These are phyloP conservation scores for Saccharomyces hybrid DNA, from an alignment of 1,139 yeast species.

Conservation along the genomic window DNA sequence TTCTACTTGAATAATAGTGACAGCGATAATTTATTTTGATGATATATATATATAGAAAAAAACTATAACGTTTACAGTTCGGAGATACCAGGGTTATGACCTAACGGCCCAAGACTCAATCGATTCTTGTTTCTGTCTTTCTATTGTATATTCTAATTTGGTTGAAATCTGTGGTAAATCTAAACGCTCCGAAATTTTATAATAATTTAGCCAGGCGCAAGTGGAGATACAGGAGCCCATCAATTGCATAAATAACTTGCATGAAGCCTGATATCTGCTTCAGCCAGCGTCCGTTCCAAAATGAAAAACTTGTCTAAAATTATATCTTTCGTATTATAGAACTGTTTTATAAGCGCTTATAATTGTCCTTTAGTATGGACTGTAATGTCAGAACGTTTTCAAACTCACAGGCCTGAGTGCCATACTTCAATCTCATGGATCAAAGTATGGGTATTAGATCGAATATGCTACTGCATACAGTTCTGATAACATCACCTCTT, in stretches of 20 bases:
- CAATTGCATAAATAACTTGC: background rate
- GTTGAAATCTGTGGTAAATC: background rate
- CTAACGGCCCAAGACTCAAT: slow-evolving; percentile 6
- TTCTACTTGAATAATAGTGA: background rate
- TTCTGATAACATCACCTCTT: slow-evolving; percentile 11
- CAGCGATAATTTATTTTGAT: background rate
- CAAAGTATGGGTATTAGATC: slow-evolving; percentile 10
- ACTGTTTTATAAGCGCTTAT: background rate
- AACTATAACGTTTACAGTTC: background rate
- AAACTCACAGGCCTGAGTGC: background rate
- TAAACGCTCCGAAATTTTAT: background rate
- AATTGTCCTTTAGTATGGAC: background rate
- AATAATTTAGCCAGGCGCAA: background rate
- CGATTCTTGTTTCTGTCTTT: background rate
- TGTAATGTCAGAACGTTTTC: background rate
- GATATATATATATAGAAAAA: background rate
- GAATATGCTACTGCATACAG: slow-evolving; percentile 8
- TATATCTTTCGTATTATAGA: background rate
- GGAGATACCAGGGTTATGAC: background rate
- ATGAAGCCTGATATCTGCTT: background rate
- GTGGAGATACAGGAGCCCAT: background rate
- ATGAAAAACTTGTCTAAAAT: background rate
- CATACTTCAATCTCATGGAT: slow-evolving; percentile 1
- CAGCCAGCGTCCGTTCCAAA: background rate
- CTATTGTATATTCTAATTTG: background rate